A percentile compares a stretch with the other conserved stretches of the same genome.
Conservation (phyloP, 371 early-diverging fungal genomes). For the Syncephalastrum racemosum region DNA sequence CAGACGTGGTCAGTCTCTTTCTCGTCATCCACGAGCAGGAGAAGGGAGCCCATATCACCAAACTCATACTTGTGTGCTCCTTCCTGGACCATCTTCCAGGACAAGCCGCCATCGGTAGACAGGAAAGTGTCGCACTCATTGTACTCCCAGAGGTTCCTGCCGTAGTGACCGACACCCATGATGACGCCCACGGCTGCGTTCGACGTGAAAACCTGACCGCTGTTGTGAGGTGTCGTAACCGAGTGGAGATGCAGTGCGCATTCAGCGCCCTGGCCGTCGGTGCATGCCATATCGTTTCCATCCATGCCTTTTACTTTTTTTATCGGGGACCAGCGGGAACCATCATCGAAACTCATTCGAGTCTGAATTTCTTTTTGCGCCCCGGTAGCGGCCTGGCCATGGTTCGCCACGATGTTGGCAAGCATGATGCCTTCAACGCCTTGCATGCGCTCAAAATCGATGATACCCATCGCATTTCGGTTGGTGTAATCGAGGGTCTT, state of each 20-base stretch:
- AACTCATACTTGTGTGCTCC: constrained; percentile 91
- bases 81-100: constrained; percentile 76
- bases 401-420: constrained; percentile 80
- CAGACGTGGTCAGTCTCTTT: constrained; percentile 65
- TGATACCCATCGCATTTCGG: constrained; percentile 66
- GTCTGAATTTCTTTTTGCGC: constrained; percentile 67
- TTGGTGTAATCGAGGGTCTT: constrained; percentile 78
- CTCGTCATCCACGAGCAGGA: constrained; percentile 77
- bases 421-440: constrained; percentile 83
- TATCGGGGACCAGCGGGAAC: constrained; percentile 72
- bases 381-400: constrained; percentile 49
- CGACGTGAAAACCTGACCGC: constrained; percentile 75
- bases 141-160: constrained; percentile 65
- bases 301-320: constrained; percentile 33
- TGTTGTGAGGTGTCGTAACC: constrained; percentile 64
- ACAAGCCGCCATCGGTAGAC: constrained; percentile 82
- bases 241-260: constrained; percentile 90
- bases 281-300: constrained; percentile 36
- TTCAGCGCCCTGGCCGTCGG: constrained; percentile 28
- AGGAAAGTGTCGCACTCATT: constrained; percentile 82
- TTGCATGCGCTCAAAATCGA: constrained; percentile 90
- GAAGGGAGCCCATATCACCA: constrained; percentile 81
- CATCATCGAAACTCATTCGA: constrained; percentile 89
- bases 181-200: constrained; percentile 80
- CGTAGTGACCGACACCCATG: constrained; percentile 92